Conservation (phyloP, 2,329 filamentous ascomycete species). For the Epichloe scottii region DNA sequence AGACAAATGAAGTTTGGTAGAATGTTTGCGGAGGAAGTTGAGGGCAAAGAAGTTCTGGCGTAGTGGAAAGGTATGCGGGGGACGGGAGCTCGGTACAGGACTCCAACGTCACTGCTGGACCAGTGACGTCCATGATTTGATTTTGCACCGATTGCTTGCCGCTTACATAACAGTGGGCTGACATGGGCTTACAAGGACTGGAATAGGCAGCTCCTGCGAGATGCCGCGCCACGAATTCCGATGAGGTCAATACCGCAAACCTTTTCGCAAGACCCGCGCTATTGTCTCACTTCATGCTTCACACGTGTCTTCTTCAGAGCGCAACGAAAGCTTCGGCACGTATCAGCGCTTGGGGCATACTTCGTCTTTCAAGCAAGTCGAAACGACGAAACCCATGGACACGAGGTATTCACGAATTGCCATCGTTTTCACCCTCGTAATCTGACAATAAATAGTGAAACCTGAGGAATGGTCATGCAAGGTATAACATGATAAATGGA, state of each 20-base stretch:
- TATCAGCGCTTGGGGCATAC: too few relatives aligned
- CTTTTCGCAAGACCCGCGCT: neutral
- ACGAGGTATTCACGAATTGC: too few relatives aligned
- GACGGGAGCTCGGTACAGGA: neutral
- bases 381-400: too few relatives aligned
- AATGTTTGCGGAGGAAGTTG: neutral
- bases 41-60: neutral
- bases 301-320: too few relatives aligned
- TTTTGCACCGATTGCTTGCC: neutral
- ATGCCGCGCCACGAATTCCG: slow-evolving; percentile 1
- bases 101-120: neutral
- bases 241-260: neutral
- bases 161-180: neutral
- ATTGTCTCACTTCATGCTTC: neutral
- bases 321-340: too few relatives aligned
- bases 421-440: too few relatives aligned
- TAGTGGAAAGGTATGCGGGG: too few relatives aligned
- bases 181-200: neutral
- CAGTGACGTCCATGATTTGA: neutral
- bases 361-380: too few relatives aligned
- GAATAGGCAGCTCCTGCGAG: neutral
- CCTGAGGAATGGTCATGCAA: too few relatives aligned
- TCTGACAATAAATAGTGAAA: too few relatives aligned
- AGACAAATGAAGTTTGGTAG: too few relatives aligned
- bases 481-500: too few relatives aligned